These are phyloP conservation scores for Poteriospumella lacustris DNA, from an alignment of 108 stramenopile species.

Conservation along the genomic window DNA sequence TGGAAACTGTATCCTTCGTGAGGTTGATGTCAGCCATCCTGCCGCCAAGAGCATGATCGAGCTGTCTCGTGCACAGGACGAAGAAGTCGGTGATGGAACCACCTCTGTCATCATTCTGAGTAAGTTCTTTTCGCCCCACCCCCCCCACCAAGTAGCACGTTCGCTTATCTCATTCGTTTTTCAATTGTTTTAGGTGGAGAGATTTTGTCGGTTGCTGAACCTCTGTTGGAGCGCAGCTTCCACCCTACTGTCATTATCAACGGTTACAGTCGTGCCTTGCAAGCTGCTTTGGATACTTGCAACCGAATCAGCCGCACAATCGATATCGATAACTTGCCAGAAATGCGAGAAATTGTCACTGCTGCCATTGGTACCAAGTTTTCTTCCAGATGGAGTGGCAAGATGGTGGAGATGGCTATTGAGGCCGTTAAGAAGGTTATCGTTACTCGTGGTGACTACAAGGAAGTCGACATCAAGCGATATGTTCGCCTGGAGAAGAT, in stretches of 20 bases:
- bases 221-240: constrained; percentile 76
- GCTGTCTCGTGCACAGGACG: constrained; percentile 90
- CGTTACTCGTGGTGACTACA: constrained; percentile 28
- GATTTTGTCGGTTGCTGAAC: constrained; percentile 92
- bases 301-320: constrained; percentile 73
- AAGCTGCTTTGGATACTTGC: constrained; percentile 79
- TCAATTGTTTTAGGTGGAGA: constrained; percentile 66
- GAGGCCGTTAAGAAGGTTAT: constrained; percentile 84
- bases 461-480: constrained; percentile 94
- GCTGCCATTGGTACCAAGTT: constrained; percentile 96
- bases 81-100: constrained; percentile 99
- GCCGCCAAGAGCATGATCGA: constrained; percentile 99
- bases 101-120: constrained; percentile 95
- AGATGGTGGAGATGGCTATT: constrained; percentile 92
- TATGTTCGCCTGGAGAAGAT: constrained; percentile 99
- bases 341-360: constrained; percentile 78
- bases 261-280: constrained; percentile 87
- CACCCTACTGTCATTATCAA: constrained; percentile 96
- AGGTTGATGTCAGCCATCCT: constrained; percentile 98
- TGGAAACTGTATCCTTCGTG: constrained; percentile 97
- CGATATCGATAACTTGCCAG: constrained; percentile 75
- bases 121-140: not conserved
- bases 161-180: not conserved
- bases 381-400: constrained; percentile 87
- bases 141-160: not conserved